Evolutionary conservation across 148 eudicot species (phyloP).

Genomic region (Vaccinium darrowii): DNA sequence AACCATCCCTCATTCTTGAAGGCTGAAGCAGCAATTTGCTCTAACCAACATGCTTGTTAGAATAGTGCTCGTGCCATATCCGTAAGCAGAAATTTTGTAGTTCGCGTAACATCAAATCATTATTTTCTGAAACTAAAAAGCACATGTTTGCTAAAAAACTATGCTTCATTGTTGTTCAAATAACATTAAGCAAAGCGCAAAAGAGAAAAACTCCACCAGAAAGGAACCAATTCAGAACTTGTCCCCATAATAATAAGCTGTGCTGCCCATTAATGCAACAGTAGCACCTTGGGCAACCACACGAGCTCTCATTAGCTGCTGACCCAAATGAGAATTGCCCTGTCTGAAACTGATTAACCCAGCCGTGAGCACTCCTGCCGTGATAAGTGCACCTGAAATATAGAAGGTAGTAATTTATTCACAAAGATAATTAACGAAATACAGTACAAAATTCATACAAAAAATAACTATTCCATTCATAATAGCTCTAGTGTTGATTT

Average conservation of each 20-base stretch:
- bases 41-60: neutral
- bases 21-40: neutral
- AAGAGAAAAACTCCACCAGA: neutral
- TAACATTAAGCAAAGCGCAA: neutral
- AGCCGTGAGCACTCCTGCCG: constrained; percentile 88
- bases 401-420: neutral
- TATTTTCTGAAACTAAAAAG: neutral
- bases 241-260: constrained; percentile 82
- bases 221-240: constrained; percentile 24
- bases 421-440: neutral
- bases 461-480: neutral
- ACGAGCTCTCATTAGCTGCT: constrained; percentile 91
- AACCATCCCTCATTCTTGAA: neutral
- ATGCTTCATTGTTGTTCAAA: neutral
- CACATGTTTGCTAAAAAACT: neutral
- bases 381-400: constrained; percentile 73
- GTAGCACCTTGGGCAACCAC: constrained; percentile 94
- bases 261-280: constrained; percentile 85
- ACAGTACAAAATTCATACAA: too few species aligned
- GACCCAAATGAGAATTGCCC: constrained; percentile 79
- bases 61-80: neutral
- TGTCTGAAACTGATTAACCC: constrained; percentile 82
- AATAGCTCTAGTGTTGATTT: neutral
- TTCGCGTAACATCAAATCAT: neutral
- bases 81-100: neutral